These are phyloP conservation scores for Euphrasia confusa DNA, from an alignment of 257 asterid species.

Conservation along the genomic window DNA sequence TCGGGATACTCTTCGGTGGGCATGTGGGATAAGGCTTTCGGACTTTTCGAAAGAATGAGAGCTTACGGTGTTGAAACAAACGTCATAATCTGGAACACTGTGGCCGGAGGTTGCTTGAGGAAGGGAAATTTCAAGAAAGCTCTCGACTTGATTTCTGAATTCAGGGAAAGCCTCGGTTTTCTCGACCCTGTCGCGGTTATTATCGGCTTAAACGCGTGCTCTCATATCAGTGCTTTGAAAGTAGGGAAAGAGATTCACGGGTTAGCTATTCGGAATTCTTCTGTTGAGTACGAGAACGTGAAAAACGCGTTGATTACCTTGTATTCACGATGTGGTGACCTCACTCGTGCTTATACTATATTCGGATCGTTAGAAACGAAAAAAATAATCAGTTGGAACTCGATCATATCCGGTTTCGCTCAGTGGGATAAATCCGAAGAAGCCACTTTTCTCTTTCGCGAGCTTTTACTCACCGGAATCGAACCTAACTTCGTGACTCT, in stretches of 20 bases:
- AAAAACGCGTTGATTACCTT: constrained; percentile 59
- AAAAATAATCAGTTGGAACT: constrained; percentile 65
- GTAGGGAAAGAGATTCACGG: constrained; percentile 75
- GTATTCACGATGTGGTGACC: constrained; percentile 74
- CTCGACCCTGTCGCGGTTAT: constrained; percentile 74
- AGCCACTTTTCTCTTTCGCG: constrained; percentile 59
- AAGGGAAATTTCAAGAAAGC: constrained; percentile 49
- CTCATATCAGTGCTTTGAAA: constrained; percentile 50
- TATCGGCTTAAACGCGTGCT: constrained; percentile 71
- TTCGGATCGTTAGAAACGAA: constrained; percentile 45
- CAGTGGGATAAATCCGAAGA: constrained; percentile 57
- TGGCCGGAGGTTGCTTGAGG: constrained; percentile 68
- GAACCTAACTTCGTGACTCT: constrained; percentile 74
- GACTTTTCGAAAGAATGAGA: constrained; percentile 61
- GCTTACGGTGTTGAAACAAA: constrained; percentile 35
- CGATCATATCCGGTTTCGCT: constrained; percentile 71
- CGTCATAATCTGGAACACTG: constrained; percentile 64
- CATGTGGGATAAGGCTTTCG: constrained; percentile 66
- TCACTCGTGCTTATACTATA: constrained; percentile 47
- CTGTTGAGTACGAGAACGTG: constrained; percentile 42
- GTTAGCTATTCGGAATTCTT: constrained; percentile 54
- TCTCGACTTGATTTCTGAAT: constrained; percentile 56
- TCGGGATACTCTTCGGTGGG: constrained; percentile 65
- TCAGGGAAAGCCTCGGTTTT: constrained; percentile 33
- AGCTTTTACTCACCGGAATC: constrained; percentile 43